These are phyloP conservation scores for Yarrowia galli DNA, from an alignment of 1,139 yeast genomes.

Conservation along the genomic window DNA sequence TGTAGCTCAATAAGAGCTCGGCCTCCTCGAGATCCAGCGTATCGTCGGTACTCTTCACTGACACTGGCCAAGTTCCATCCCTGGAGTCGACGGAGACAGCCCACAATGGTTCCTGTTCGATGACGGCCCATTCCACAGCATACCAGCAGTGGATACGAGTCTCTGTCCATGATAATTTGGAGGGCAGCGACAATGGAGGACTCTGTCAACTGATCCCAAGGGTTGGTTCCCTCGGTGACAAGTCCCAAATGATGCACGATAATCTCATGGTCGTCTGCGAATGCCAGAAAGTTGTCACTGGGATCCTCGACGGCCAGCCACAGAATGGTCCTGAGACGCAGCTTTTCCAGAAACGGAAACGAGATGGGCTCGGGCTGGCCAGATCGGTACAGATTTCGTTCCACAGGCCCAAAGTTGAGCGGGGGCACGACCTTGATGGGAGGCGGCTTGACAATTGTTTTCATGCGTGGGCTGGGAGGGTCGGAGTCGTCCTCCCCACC, in stretches of 20 bases:
- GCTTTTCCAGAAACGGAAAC: conserved; percentile 78
- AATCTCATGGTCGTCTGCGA: conserved; percentile 75
- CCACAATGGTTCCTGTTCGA: conserved; percentile 93
- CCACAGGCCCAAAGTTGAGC: conserved; percentile 92
- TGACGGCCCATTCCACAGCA: conserved; percentile 99
- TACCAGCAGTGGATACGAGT: conserved; percentile 82
- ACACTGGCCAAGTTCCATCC: conserved; percentile 97
- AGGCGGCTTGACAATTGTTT: conserved; percentile 46
- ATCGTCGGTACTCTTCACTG: conserved; percentile 90
- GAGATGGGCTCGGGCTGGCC: conserved; percentile 98
- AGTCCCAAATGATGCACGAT: conserved; percentile 64
- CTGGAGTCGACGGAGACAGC: conserved; percentile 87
- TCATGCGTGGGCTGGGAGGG: conserved; percentile 28
- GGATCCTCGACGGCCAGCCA: conserved; percentile 99
- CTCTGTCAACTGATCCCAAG: conserved; percentile 97
- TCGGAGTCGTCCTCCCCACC: background rate
- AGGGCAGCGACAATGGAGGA: conserved; percentile 79
- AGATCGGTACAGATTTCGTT: conserved; percentile 79
- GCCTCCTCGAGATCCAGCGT: conserved; percentile 92
- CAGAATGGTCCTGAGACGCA: conserved; percentile 77
- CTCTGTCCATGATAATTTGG: conserved; percentile 71
- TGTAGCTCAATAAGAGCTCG: conserved; percentile 87
- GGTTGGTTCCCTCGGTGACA: conserved; percentile 74
- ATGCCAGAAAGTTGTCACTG: conserved; percentile 81
- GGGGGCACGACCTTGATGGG: conserved; percentile 80